These are phyloP conservation scores for Chlorella sp. DNA, from an alignment of 139 green algal genomes.

Conservation along the genomic window DNA sequence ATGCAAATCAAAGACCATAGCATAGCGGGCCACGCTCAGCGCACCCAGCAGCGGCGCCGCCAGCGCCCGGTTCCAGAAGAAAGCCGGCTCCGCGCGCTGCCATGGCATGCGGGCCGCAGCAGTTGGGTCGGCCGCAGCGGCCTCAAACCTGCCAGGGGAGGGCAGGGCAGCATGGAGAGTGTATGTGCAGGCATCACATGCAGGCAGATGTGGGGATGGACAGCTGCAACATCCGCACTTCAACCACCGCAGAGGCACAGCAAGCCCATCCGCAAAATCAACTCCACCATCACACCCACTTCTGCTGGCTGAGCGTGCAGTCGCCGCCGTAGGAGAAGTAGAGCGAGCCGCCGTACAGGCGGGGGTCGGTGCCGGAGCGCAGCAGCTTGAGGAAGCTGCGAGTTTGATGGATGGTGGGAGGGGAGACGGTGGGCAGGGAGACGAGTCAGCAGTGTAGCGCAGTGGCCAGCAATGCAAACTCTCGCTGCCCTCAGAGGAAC, in stretches of 20 bases:
- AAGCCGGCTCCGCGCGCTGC: constrained; percentile 59
- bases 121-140: constrained; percentile 17
- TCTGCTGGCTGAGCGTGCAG: constrained; percentile 79
- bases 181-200: too few species aligned
- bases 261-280: too few species aligned
- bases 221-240: too few species aligned
- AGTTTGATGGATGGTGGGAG: not conserved
- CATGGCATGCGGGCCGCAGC: constrained; percentile 17
- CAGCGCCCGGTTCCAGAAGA: constrained; percentile 83
- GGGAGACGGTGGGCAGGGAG: not conserved
- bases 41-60: constrained; percentile 63
- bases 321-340: constrained; percentile 80
- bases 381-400: constrained; percentile 57
- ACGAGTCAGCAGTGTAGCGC: constrained; percentile 1
- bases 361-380: constrained; percentile 65
- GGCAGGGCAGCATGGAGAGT: too few species aligned
- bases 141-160: constrained; percentile 15
- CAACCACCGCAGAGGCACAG: too few species aligned
- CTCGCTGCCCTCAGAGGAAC: too few species aligned
- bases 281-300: too few species aligned
- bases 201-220: too few species aligned
- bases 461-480: too few species aligned
- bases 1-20: too few species aligned
- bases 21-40: too few species aligned
- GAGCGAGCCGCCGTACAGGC: constrained; percentile 62